A percentile compares a stretch with the other conserved stretches of the same genome.
Evolutionary conservation across 176 grass and related monocot species (phyloP).

Genomic region (Microstegium vimineum): DNA sequence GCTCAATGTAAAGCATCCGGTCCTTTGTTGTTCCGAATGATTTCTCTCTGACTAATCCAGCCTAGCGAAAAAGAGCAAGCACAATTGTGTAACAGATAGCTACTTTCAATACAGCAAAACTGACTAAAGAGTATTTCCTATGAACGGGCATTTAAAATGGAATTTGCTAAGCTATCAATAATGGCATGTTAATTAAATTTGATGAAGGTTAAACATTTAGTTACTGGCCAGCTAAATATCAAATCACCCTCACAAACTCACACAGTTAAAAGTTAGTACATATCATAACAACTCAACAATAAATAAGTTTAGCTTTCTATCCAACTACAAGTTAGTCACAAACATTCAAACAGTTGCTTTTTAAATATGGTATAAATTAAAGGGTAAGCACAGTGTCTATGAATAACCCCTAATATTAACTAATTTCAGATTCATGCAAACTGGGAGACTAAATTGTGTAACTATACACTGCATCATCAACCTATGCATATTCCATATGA

Average conservation of each 20-base stretch:
- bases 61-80: slow-evolving; percentile 40
- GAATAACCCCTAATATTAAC: background rate
- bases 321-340: background rate
- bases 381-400: background rate
- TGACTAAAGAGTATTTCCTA: background rate
- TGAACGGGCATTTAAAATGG: background rate
- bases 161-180: background rate
- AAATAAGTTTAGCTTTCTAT: background rate
- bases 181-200: background rate
- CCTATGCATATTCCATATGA: background rate
- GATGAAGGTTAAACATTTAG: background rate
- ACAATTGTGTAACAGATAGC: background rate
- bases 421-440: background rate
- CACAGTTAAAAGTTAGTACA: background rate
- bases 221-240: background rate
- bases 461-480: background rate
- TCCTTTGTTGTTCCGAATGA: slow-evolving; percentile 90
- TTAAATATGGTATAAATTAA: background rate
- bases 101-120: background rate
- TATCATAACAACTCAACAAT: background rate
- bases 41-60: slow-evolving; percentile 87
- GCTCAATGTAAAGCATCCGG: slow-evolving; percentile 84
- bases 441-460: background rate
- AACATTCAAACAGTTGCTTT: background rate
- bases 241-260: background rate